Conservation (phyloP, 129 eudicot species). For the Saussurea involucrata region DNA sequence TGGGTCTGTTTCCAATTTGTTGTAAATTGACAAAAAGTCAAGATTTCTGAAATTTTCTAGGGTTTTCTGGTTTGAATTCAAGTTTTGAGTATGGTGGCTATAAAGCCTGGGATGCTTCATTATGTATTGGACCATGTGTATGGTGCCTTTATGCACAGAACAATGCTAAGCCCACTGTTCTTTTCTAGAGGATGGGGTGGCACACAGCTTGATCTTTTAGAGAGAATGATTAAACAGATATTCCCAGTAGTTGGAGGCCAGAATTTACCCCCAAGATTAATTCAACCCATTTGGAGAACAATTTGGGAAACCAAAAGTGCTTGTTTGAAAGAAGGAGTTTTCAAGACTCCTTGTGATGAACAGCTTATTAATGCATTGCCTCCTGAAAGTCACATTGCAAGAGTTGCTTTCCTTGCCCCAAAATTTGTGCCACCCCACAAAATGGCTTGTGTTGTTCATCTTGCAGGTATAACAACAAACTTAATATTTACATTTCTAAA, state of each 20-base stretch:
- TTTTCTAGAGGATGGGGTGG: slow-evolving; percentile 96
- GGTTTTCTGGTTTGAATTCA: slow-evolving; percentile 10
- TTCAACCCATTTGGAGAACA: slow-evolving; percentile 82
- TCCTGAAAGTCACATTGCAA: slow-evolving; percentile 78
- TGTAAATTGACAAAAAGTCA: slow-evolving; percentile 2
- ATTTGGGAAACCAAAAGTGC: slow-evolving; percentile 88
- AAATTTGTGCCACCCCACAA: slow-evolving; percentile 57
- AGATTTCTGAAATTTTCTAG: not conserved
- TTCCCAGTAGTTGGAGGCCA: slow-evolving; percentile 72
- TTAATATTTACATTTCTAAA: not conserved
- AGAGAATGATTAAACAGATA: slow-evolving; percentile 65
- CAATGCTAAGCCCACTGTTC: slow-evolving; percentile 72
- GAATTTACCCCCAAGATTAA: slow-evolving; percentile 75
- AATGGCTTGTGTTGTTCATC: slow-evolving; percentile 94
- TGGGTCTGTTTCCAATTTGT: slow-evolving; percentile 22
- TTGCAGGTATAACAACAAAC: slow-evolving; percentile 58
- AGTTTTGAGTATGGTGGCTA: slow-evolving; percentile 50
- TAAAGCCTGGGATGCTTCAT: slow-evolving; percentile 77
- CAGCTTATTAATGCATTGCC: slow-evolving; percentile 84
- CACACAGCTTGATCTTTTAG: slow-evolving; percentile 80
- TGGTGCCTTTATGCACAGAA: slow-evolving; percentile 92
- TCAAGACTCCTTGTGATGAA: slow-evolving; percentile 79
- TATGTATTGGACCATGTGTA: slow-evolving; percentile 91
- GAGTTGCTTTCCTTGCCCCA: slow-evolving; percentile 86
- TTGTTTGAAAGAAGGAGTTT: slow-evolving; percentile 79